These are phyloP conservation scores for Aspergillus ruber DNA, from an alignment of 2,329 filamentous ascomycete genomes.

Conservation along the genomic window DNA sequence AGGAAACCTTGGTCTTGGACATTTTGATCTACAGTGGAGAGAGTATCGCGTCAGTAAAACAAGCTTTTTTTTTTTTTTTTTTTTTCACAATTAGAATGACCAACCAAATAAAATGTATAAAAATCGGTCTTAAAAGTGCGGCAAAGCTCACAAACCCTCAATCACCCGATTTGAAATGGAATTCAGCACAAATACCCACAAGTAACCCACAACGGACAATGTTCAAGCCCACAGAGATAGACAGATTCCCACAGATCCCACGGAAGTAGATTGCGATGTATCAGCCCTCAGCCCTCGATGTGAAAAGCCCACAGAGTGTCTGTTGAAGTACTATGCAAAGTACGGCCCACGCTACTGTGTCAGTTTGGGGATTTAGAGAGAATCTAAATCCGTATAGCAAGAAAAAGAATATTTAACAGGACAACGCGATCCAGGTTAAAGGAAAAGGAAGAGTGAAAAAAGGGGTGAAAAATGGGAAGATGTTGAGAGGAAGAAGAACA, in stretches of 20 bases:
- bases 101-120: not conserved
- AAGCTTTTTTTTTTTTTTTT: no score
- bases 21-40: conserved; percentile 27
- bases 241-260: conserved; percentile 37
- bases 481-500: conserved; percentile 15
- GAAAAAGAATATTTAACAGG: conserved; percentile 2
- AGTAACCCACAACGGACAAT: conserved; percentile 36
- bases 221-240: conserved; percentile 40
- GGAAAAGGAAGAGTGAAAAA: conserved; percentile 6
- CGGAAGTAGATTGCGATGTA: conserved; percentile 34
- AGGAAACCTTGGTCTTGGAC: conserved; percentile 40
- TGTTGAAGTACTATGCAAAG: conserved; percentile 29
- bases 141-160: conserved; percentile 32
- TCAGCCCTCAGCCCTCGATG: conserved; percentile 40
- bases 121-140: conserved; percentile 18
- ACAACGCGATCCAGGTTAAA: conserved; percentile 9
- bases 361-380: conserved; percentile 17
- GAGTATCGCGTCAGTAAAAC: not conserved
- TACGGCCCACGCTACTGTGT: conserved; percentile 29
- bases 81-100: not conserved
- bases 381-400: conserved; percentile 9
- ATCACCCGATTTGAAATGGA: conserved; percentile 27
- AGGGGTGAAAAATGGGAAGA: conserved; percentile 4
- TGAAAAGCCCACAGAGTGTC: conserved; percentile 32
- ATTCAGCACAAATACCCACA: conserved; percentile 30